phyloP scores from a whole-genome alignment of 805 yeast species.

The Monosporozyma yasuniensis region DNA sequence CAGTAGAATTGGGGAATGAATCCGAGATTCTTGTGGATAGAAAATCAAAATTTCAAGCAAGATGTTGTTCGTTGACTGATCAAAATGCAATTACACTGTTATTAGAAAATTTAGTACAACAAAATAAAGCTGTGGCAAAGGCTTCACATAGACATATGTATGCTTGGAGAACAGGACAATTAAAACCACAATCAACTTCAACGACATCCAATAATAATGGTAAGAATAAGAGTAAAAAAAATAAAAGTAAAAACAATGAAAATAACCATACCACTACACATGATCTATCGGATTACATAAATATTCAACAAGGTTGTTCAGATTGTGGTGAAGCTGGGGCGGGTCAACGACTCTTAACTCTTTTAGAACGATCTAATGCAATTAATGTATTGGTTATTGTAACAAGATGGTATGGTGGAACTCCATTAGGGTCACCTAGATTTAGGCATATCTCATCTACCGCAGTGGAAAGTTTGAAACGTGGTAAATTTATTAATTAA shows the following conservation, averaged over 20 bases:
- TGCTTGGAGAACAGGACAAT: conserved; percentile 56
- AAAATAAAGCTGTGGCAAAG: conserved; percentile 41
- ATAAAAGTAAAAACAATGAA: conserved; percentile 5
- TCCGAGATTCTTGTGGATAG: conserved; percentile 37
- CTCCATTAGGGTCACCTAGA: conserved; percentile 60
- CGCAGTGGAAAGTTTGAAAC: conserved; percentile 42
- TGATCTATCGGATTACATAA: conserved; percentile 2
- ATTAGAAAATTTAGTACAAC: conserved; percentile 34
- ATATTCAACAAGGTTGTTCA: conserved; percentile 45
- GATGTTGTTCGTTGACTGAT: conserved; percentile 36
- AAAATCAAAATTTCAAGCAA: conserved; percentile 62
- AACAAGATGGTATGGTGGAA: conserved; percentile 77
- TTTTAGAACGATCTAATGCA: conserved; percentile 41
- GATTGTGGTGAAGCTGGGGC: conserved; percentile 76
- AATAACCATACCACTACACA: not conserved
- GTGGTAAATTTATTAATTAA: conserved; percentile 27
- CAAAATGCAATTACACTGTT: conserved; percentile 37
- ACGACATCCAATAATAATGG: not conserved
- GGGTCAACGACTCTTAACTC: conserved; percentile 48
- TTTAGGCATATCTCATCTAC: conserved; percentile 57
- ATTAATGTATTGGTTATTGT: conserved; percentile 57
- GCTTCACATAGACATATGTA: conserved; percentile 67
- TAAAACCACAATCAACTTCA: not conserved
- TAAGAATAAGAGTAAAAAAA: conserved; percentile 8
- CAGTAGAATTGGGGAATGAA: conserved; percentile 30